Evolutionary conservation across 805 yeast species (phyloP), one percentile per base, ranked within the genome.

Genomic region (Naumovozyma castellii): DNA sequence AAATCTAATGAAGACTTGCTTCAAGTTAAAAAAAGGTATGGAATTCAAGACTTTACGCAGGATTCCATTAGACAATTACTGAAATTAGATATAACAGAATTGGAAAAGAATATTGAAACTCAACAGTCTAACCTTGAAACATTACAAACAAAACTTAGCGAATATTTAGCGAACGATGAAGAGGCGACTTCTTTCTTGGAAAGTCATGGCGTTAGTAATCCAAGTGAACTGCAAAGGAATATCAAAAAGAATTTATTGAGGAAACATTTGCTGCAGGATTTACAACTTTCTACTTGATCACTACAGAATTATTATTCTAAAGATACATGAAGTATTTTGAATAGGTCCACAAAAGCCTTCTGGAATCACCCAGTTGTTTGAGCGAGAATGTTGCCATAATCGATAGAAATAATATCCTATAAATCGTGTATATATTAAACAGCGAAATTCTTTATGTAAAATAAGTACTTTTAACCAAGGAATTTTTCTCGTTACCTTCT

Each of bases 221-320:
- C 73, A 5, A 61, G 65, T 15, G 30, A 43, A 19, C 49, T 72
- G 46, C 72, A 74, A 55, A 66, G 65, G 38, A 69, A 70, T 57
- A 75, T 79, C 17, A 76, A 71, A 55, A 84, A 83, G 66, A 87
- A 87, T 59, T 61, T 84, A 35, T 60, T 84, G 50, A 72, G 86
- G 56, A 84, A 82, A 61, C 79, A 71, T 57, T 64, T 77, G 19
- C 32, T 58, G 32, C 48, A 47, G 40, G 53, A 56, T 6, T 22
- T 22, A 22, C 27, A 22, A 22, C 27, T 22, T 32, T 51, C 27
- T 22, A 22, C 27, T n/a, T n/a, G n/a, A n/a, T n/a, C n/a, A n/a
- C n/a, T n/a, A n/a, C n/a, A n/a, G n/a, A n/a, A n/a, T n/a, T n/a
- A n/a, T n/a, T n/a, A n/a, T n/a, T n/a, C n/a, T n/a, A n/a, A n/a